phyloP scores from a whole-genome alignment of 1,284 basidiomycete genomes.

The Melampsora abietis-canadensis region DNA sequence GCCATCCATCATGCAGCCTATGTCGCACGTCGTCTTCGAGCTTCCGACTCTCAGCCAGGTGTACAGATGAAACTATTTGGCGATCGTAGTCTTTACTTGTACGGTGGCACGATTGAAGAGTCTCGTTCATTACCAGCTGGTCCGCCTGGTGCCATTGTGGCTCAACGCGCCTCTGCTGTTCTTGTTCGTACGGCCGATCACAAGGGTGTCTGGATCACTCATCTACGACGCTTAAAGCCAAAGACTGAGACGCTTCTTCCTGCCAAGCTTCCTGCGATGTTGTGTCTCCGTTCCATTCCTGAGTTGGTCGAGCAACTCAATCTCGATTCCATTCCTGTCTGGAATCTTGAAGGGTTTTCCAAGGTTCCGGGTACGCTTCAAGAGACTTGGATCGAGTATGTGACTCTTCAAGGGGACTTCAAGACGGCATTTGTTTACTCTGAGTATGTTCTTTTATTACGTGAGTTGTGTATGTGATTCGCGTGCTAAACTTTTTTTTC shows the following conservation, averaged over 20 bases:
- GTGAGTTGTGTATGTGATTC: too few species aligned
- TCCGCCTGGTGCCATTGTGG: conserved; percentile 54
- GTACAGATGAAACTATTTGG: conserved; percentile 50
- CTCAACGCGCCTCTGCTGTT: conserved; percentile 55
- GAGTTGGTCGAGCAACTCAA: conserved; percentile 49
- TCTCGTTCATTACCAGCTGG: conserved; percentile 46
- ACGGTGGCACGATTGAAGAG: conserved; percentile 55
- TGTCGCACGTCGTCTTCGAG: conserved; percentile 53
- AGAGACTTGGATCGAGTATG: conserved; percentile 55
- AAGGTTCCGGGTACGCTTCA: conserved; percentile 54
- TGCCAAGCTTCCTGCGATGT: conserved; percentile 55
- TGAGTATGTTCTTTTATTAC: conserved; percentile 48
- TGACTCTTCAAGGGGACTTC: conserved; percentile 48
- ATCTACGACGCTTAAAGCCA: conserved; percentile 55
- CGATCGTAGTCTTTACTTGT: conserved; percentile 51
- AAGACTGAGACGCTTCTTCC: conserved; percentile 53
- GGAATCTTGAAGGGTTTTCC: conserved; percentile 48
- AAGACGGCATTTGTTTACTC: conserved; percentile 55
- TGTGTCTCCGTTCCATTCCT: conserved; percentile 51
- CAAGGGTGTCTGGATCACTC: conserved; percentile 56
- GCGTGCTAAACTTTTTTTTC: neutral
- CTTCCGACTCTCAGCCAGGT: conserved; percentile 57
- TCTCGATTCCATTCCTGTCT: conserved; percentile 53
- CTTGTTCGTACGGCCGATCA: conserved; percentile 54
- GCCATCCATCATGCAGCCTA: conserved; percentile 53